These are phyloP conservation scores for Discostella pseudostelligera DNA, from an alignment of 108 stramenopile genomes.

Conservation along the genomic window DNA sequence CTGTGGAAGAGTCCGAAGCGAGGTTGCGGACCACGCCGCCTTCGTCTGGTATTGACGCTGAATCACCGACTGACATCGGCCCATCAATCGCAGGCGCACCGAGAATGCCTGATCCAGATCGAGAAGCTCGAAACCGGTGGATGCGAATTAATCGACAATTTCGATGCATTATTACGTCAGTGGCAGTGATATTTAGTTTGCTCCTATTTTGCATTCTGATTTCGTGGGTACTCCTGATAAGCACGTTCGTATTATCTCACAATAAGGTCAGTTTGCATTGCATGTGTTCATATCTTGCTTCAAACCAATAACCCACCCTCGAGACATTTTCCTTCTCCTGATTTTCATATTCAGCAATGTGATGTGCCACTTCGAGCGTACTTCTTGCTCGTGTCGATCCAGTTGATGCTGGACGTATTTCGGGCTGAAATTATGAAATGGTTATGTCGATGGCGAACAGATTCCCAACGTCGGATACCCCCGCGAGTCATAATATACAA, in stretches of 20 bases:
- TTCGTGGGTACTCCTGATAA: conserved; percentile 70
- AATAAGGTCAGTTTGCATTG: conserved; percentile 36
- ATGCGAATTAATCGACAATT: conserved; percentile 66
- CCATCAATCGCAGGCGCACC: neutral
- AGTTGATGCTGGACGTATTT: conserved; percentile 69
- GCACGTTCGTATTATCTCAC: conserved; percentile 61
- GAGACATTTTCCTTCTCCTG: neutral
- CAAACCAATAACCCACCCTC: neutral
- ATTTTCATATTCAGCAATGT: conserved; percentile 29
- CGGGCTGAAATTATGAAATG: conserved; percentile 69
- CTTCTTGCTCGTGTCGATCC: conserved; percentile 70
- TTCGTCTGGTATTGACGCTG: neutral
- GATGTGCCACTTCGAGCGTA: conserved; percentile 70
- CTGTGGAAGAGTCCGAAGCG: neutral
- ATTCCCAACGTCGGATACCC: conserved; percentile 40
- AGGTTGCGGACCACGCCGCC: neutral
- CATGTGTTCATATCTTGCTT: neutral
- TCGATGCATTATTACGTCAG: conserved; percentile 53
- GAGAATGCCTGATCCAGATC: conserved; percentile 38
- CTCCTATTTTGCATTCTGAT: conserved; percentile 59
- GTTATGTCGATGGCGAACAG: conserved; percentile 60
- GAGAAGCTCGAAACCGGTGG: conserved; percentile 57
- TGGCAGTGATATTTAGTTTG: conserved; percentile 61
- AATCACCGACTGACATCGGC: neutral
- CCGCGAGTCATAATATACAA: conserved; percentile 60